A percentile compares a stretch with the other conserved stretches of the same genome.
phyloP scores from a whole-genome alignment of 768 basidiomycete species.

The Boletus insuetus region DNA sequence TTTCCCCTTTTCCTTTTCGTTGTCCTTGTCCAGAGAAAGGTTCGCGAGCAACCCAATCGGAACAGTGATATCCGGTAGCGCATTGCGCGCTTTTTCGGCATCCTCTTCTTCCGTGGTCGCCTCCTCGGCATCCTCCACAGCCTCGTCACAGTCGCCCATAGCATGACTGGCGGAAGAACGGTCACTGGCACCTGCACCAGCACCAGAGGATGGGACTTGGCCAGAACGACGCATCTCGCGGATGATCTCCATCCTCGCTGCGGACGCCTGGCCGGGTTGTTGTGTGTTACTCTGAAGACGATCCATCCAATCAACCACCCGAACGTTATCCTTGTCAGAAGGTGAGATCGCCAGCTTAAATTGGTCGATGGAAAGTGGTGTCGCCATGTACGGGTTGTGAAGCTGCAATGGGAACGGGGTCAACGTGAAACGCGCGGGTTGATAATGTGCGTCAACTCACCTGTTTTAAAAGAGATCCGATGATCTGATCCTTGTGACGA shows the following conservation, averaged over 20 bases:
- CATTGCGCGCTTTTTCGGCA: conserved; percentile 45
- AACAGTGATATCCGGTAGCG: conserved; percentile 67
- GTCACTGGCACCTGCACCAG: neutral
- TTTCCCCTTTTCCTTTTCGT: conserved; percentile 41
- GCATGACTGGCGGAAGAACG: neutral
- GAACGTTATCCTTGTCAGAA: conserved; percentile 64
- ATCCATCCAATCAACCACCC: conserved; percentile 75
- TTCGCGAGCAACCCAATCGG: conserved; percentile 76
- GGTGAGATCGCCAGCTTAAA: conserved; percentile 78
- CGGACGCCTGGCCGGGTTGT: conserved; percentile 41
- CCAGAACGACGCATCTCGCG: conserved; percentile 34
- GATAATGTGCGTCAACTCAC: conserved; percentile 33
- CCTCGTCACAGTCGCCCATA: conserved; percentile 41
- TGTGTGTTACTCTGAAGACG: conserved; percentile 61
- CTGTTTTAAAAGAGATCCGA: conserved; percentile 82
- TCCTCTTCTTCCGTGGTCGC: conserved; percentile 37
- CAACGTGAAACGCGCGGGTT: neutral
- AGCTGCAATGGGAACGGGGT: conserved; percentile 26
- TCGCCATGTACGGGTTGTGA: conserved; percentile 79
- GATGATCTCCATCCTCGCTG: conserved; percentile 26
- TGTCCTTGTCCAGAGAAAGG: conserved; percentile 58
- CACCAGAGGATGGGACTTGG: neutral
- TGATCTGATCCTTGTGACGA: conserved; percentile 83
- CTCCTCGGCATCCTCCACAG: conserved; percentile 30
- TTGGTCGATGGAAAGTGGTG: conserved; percentile 74